Evolutionary conservation across 2,329 filamentous ascomycete species (phyloP).

Genomic region (Passalora sequoiae): DNA sequence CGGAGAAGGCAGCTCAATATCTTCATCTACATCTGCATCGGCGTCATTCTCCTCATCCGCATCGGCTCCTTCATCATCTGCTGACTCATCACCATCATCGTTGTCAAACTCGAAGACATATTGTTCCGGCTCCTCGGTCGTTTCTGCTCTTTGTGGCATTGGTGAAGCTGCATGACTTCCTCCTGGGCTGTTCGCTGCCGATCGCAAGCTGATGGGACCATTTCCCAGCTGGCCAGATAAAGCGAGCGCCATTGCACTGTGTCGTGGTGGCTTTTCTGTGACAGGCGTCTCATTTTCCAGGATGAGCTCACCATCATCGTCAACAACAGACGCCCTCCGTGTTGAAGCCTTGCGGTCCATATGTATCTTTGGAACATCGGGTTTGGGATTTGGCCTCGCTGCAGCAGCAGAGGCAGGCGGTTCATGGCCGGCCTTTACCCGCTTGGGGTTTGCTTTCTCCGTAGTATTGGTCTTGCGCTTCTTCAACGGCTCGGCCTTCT

Average conservation of each 20-base stretch:
- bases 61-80: conserved; percentile 35
- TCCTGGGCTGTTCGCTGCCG: conserved; percentile 38
- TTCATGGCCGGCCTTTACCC: conserved; percentile 26
- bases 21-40: conserved; percentile 33
- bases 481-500: conserved; percentile 15
- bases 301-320: conserved; percentile 33
- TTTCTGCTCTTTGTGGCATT: conserved; percentile 15
- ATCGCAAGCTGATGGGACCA: conserved; percentile 42
- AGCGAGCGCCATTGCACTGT: conserved; percentile 27
- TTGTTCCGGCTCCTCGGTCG: conserved; percentile 9
- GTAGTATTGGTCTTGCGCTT: conserved; percentile 23
- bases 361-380: conserved; percentile 22
- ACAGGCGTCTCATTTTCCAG: conserved; percentile 30
- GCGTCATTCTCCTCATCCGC: conserved; percentile 31
- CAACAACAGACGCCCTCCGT: conserved; percentile 21
- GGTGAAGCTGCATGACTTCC: conserved; percentile 27
- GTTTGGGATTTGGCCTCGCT: conserved; percentile 13
- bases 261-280: conserved; percentile 24
- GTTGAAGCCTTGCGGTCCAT: conserved; percentile 30
- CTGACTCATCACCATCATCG: conserved; percentile 8
- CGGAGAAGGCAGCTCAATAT: conserved; percentile 27
- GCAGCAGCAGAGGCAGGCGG: conserved; percentile 8
- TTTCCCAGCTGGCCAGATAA: conserved; percentile 30
- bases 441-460: conserved; percentile 23
- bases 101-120: conserved; percentile 32